Evolutionary conservation across 352 stramenopile species (phyloP), one percentile per base, ranked within the genome.

Genomic region (Phytopythium boreale): DNA sequence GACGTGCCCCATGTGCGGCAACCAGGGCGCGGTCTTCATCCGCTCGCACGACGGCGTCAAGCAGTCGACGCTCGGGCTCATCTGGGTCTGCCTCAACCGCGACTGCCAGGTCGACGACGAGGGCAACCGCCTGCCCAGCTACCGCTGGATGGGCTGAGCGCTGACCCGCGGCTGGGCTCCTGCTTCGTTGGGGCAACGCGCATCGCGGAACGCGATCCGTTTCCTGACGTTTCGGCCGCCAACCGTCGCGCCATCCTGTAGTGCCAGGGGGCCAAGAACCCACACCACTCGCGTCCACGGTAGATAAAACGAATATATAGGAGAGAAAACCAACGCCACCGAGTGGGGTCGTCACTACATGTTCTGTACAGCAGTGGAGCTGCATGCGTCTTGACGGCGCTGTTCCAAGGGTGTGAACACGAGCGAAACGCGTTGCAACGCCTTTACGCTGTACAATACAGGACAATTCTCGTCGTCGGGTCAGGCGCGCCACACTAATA

Each of bases 61-160:
- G 75, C 84, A 95, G 64, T 84, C 87, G 39, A 95, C 87, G 47
- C 75, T 95, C 60, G 80, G 83, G 20, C 82, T 95, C 68, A 95
- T 95, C 63, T 95, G 87, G 87, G 84, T 95, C 55, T 95, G 87
- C 72, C 74, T 95, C 51, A 95, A 95, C 63, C 80, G 84, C n/a
- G 87, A 95, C 65, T 95, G 87, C 61, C 87, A 93, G 46, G 70
- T 92, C 15, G 87, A 95, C 63, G 87, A 95, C 34, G 83, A 95
- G 36, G 85, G 84, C 47, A 95, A 93, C 36, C 85, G 84, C 60
- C 64, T 95, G 39, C 85, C 87, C 4, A 85, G 85, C n/a, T 92
- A 94, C 63, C 84, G 85, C 69, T 95, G 87, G 87, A 91, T 95
- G 82, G 87, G 85, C 22, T 90, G 72, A 69, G 41, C n/a, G 14